Evolutionary conservation across 2,329 filamentous ascomycete species (phyloP), one percentile per base, ranked within the genome.

Genomic region (Microdochium trichocladiopsis): DNA sequence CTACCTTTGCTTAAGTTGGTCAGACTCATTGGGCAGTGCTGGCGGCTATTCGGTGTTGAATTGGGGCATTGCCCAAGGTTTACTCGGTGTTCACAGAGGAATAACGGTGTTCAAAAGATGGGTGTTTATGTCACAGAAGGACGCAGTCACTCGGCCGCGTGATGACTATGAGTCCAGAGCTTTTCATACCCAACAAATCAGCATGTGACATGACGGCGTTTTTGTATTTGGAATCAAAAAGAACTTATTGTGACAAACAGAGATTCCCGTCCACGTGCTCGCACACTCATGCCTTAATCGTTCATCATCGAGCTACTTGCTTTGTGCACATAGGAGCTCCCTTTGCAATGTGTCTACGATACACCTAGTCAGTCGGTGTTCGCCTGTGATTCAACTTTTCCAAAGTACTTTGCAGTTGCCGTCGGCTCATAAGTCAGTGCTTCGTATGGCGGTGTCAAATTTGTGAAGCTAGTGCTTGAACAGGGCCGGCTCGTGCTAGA

Each of bases 1-100:
- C 90, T 70, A 99, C 94, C 75, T 97, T 97, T 84, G 94, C 91
- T 83, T 97, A 91, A 83, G 82, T 72, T 77, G 59, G 58, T 72
- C 74, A 75, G 14, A 12, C 47, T 48, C 47, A 14, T 48, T 48
- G 6, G 23, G 23, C 24, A 21, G 14, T 21, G n/a, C 18, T 16
- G 5, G 41, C 4, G 12, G 23, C 23, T 48, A 23, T 22, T 75
- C 72, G 69, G 72, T 72, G 70, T 77, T 71, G 66, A 63, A 68
- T 69, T 66, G 69, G 70, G 66, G 73, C 69, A 72, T 75, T 72
- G 76, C 72, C 71, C 77, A 65, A 64, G 72, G 74, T 71, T 79
- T 72, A 75, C 73, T 74, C 69, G 79, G 78, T 82, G 78, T 82
- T 82, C 70, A 79, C 70, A 76, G 77, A 69, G 76, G 77, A 61